These are phyloP conservation scores for Barnettozyma sp. DNA, from an alignment of 805 yeast species.

Conservation along the genomic window DNA sequence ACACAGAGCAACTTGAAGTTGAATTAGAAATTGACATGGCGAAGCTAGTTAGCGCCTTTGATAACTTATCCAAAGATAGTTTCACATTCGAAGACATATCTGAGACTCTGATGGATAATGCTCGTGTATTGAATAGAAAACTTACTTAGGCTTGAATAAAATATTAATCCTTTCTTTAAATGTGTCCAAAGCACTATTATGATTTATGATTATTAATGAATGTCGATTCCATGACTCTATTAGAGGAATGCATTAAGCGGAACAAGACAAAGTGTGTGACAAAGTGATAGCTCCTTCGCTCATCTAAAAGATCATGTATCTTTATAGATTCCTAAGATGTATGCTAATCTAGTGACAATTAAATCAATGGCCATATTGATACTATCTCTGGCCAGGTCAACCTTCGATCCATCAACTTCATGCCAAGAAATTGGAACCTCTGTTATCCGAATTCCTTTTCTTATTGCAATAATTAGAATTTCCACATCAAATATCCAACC, in stretches of 20 bases:
- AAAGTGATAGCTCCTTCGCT: too few species aligned
- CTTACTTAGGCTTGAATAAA: constrained; percentile 3
- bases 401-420: constrained; percentile 92
- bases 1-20: constrained; percentile 31
- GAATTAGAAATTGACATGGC: constrained; percentile 46
- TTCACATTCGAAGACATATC: constrained; percentile 53
- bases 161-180: neutral
- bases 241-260: too few species aligned
- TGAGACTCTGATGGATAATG: constrained; percentile 53
- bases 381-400: constrained; percentile 85
- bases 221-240: too few species aligned
- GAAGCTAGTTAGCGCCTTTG: constrained; percentile 34
- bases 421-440: constrained; percentile 95
- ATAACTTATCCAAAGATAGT: constrained; percentile 37
- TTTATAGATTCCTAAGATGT: constrained; percentile 73
- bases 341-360: constrained; percentile 85
- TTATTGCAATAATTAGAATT: constrained; percentile 69
- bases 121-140: constrained; percentile 34
- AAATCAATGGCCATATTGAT: constrained; percentile 91
- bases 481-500: constrained; percentile 99
- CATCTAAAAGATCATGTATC: too few species aligned
- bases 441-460: constrained; percentile 55
- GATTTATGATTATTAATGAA: too few species aligned
- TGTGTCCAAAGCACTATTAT: too few species aligned
- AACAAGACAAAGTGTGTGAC: too few species aligned